Conservation (phyloP, 768 basidiomycete species). For the Saitozyma sp. region DNA sequence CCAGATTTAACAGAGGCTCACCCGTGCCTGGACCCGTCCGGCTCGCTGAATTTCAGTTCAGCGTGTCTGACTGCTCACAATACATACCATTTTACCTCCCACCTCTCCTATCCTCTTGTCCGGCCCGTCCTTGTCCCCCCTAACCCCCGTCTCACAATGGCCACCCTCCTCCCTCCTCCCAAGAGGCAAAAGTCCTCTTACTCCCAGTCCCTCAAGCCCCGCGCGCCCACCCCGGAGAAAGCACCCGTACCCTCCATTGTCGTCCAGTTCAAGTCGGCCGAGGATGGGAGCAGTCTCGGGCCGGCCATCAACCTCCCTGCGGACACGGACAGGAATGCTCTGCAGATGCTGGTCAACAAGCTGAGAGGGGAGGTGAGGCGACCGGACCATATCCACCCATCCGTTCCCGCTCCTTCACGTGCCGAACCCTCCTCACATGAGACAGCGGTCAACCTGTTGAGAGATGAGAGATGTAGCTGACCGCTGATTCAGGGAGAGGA, state of each 20-base stretch:
- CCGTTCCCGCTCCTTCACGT: not conserved
- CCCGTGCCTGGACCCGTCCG: slow-evolving; percentile 1
- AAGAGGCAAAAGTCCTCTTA: slow-evolving; percentile 72
- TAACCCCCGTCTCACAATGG: slow-evolving; percentile 59
- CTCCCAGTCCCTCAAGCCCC: slow-evolving; percentile 54
- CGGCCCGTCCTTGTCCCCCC: not conserved
- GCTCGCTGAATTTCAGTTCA: not conserved
- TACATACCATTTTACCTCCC: not conserved
- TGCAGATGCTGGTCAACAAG: slow-evolving; percentile 88
- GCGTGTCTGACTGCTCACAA: not conserved
- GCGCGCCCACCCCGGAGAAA: slow-evolving; percentile 50
- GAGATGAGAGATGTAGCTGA: not conserved
- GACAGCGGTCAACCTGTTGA: not conserved
- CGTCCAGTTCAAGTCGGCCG: slow-evolving; percentile 89
- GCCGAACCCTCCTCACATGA: not conserved
- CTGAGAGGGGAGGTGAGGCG: slow-evolving; percentile 68
- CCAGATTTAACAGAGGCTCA: not conserved
- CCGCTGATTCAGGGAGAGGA: slow-evolving; percentile 66
- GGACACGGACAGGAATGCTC: slow-evolving; percentile 74
- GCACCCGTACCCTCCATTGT: slow-evolving; percentile 66
- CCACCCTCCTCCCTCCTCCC: slow-evolving; percentile 80
- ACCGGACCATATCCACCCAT: not conserved
- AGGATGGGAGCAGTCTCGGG: slow-evolving; percentile 76
- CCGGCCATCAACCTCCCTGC: slow-evolving; percentile 88
- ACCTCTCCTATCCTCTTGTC: slow-evolving; percentile 80